Conservation (phyloP, 2,329 filamentous ascomycete genomes). For the Fusarium continuum region DNA sequence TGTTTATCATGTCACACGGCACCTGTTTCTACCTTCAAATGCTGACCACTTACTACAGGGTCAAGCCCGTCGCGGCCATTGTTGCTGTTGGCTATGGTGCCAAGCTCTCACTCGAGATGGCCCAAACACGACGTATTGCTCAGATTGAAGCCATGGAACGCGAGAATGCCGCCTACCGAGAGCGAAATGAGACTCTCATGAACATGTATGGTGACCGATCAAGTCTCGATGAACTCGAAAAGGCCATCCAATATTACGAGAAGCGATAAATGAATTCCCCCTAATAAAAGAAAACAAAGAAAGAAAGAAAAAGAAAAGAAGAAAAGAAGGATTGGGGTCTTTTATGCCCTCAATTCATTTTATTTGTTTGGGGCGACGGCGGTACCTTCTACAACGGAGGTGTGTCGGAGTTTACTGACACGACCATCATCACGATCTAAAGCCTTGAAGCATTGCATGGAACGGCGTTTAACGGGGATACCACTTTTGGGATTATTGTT, state of each 20-base stretch:
- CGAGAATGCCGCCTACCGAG: constrained; percentile 48
- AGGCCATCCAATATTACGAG: constrained; percentile 59
- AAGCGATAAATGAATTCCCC: constrained; percentile 41
- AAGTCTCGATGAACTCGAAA: constrained; percentile 59
- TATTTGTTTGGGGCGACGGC: constrained; percentile 20
- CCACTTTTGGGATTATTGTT: constrained; percentile 24
- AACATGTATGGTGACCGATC: constrained; percentile 61
- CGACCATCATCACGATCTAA: constrained; percentile 23
- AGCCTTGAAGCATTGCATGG: constrained; percentile 28
- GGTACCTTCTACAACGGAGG: constrained; percentile 6
- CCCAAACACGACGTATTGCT: constrained; percentile 42
- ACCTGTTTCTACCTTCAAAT: background rate
- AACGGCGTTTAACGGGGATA: constrained; percentile 38
- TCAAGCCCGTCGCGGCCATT: constrained; percentile 47
- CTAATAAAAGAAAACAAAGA: background rate
- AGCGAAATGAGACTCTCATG: constrained; percentile 55
- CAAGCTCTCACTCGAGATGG: constrained; percentile 47
- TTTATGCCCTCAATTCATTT: background rate
- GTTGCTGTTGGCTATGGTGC: constrained; percentile 49
- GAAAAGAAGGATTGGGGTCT: background rate
- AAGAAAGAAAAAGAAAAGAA: background rate
- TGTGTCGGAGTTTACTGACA: constrained; percentile 24
- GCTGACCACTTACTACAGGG: constrained; percentile 38
- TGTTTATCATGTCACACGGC: background rate
- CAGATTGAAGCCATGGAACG: constrained; percentile 47